phyloP scores from a whole-genome alignment of 257 asterid genomes.

The Solanum tarapatanum region DNA sequence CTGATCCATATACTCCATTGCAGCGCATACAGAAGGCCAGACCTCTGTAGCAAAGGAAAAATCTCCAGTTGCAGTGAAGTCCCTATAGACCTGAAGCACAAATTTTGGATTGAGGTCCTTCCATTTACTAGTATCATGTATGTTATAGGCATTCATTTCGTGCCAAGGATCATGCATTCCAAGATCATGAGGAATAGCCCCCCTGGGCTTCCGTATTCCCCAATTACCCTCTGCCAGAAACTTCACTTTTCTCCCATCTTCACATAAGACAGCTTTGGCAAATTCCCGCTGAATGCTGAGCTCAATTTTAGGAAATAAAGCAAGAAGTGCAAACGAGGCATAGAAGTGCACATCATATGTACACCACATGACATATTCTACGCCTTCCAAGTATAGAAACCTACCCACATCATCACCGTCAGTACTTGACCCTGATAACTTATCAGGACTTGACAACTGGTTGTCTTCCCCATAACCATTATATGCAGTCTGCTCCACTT shows the following conservation, averaged over 20 bases:
- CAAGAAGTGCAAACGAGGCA: conserved; percentile 96
- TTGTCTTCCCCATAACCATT: conserved; percentile 24
- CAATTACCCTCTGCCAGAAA: conserved; percentile 80
- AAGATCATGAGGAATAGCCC: conserved; percentile 95
- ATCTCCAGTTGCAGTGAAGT: conserved; percentile 86
- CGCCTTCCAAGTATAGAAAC: conserved; percentile 89
- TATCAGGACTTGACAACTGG: conserved; percentile 19
- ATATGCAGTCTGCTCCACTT: conserved; percentile 9
- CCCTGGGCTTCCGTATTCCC: conserved; percentile 87
- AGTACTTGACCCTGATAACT: conserved; percentile 10
- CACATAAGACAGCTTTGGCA: conserved; percentile 73
- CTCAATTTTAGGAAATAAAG: conserved; percentile 86
- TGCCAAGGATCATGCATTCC: conserved; percentile 99
- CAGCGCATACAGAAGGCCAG: conserved; percentile 95
- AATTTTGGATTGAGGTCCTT: conserved; percentile 92
- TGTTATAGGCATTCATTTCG: conserved; percentile 97
- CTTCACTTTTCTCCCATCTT: conserved; percentile 73
- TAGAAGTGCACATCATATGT: conserved; percentile 97
- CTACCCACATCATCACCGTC: conserved; percentile 63
- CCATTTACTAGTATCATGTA: conserved; percentile 94
- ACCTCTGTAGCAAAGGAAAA: conserved; percentile 75
- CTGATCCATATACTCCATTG: conserved; percentile 96
- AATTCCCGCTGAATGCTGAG: conserved; percentile 93
- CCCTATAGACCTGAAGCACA: conserved; percentile 90
- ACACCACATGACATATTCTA: conserved; percentile 98